Conservation (phyloP, 1,139 yeast genomes). For the Magnusiomyces tetraspermus region DNA sequence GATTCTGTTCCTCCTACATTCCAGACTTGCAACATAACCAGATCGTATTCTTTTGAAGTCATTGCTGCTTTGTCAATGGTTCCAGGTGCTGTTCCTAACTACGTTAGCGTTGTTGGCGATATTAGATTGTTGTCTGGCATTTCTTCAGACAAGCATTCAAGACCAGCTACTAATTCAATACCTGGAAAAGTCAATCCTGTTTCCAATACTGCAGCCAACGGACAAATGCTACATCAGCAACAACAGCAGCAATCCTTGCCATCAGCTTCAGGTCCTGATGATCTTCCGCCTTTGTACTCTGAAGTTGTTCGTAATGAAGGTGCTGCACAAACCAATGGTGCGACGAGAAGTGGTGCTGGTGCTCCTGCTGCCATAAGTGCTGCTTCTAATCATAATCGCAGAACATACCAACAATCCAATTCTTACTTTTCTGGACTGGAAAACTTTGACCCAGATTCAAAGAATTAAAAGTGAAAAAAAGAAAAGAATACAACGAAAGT, state of each 20-base stretch:
- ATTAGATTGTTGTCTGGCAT: constrained; percentile 22
- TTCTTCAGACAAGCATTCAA: no score
- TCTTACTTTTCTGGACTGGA: constrained; percentile 13
- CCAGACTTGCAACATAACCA: constrained; percentile 46
- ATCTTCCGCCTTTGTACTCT: constrained; percentile 14
- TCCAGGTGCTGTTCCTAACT: constrained; percentile 15
- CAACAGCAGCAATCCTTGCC: no score
- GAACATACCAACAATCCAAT: constrained; percentile 13
- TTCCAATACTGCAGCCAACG: background rate
- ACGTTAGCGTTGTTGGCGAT: constrained; percentile 19
- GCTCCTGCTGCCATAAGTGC: background rate
- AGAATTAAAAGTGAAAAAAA: no score
- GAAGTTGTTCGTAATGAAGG: constrained; percentile 13
- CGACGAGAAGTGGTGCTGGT: no score
- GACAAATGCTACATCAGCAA: no score
- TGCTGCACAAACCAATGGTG: background rate
- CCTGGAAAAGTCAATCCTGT: no score
- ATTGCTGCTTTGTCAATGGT: constrained; percentile 39
- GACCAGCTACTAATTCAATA: no score
- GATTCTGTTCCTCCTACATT: constrained; percentile 46
- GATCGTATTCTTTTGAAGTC: constrained; percentile 40
- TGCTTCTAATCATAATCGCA: constrained; percentile 7
- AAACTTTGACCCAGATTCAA: constrained; percentile 13
- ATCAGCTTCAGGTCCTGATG: background rate
- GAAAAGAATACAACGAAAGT: no score